Percentiles rank a stretch among this genome's conserved stretches.
Evolutionary conservation across 495 filamentous ascomycete genomes (phyloP).

Genomic region (Lasiosphaeria miniovina): DNA sequence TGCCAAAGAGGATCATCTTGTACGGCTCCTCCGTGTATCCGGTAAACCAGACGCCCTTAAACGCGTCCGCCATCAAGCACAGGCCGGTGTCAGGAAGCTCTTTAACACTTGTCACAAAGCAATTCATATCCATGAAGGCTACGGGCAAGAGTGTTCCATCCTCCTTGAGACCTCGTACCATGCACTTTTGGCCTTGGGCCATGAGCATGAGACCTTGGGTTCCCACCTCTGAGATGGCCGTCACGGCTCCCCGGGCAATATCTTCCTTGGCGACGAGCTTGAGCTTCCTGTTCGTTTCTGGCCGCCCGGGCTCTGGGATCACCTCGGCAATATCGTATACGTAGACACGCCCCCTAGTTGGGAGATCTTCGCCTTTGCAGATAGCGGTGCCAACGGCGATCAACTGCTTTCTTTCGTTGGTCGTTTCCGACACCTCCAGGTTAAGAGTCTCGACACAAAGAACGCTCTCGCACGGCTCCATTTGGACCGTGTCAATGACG

Average conservation of each 20-base stretch:
- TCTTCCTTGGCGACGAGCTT: conserved; percentile 86
- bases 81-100: conserved; percentile 79
- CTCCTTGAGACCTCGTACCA: conserved; percentile 94
- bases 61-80: conserved; percentile 78
- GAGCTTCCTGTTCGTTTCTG: conserved; percentile 78
- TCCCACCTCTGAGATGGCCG: conserved; percentile 80
- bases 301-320: conserved; percentile 79
- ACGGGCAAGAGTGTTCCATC: conserved; percentile 88
- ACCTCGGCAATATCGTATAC: conserved; percentile 90
- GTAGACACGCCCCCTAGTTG: conserved; percentile 79
- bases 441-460: conserved; percentile 79
- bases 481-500: conserved; percentile 67
- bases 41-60: conserved; percentile 92
- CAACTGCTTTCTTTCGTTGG: conserved; percentile 76
- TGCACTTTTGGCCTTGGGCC: conserved; percentile 93
- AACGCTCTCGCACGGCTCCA: conserved; percentile 71
- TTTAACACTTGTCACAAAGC: conserved; percentile 78
- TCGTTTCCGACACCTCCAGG: conserved; percentile 85
- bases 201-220: conserved; percentile 87
- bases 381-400: conserved; percentile 83
- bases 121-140: conserved; percentile 97
- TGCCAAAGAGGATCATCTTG: conserved; percentile 90
- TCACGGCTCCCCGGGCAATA: conserved; percentile 86
- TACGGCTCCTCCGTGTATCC: conserved; percentile 96
- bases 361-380: conserved; percentile 81